Base-by-base conservation (phyloP, 371 early-diverging fungal species). In the Mortierella sp. region DNA sequence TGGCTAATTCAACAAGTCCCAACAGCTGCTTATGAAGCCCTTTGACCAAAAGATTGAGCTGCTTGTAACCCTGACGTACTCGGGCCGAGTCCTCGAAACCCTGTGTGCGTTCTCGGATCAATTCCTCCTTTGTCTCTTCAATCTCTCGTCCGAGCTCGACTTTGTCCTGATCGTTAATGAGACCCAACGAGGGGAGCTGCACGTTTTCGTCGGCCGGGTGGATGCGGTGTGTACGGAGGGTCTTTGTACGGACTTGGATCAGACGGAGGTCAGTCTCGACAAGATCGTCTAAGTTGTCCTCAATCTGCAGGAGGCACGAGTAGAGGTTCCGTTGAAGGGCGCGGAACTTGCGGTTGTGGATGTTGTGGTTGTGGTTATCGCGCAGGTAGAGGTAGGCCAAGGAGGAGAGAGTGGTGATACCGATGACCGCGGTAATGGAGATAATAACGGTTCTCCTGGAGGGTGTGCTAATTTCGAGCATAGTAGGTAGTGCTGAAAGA, bases 221-320 rank as follows among this genome's bases (percentile, higher is more conserved):
- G 47, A 78, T 68, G 16, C 76, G 76, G 48, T 84, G 78, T 55
- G 81, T 76, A 8, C 79, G 72, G 44, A 84, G 73, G 31, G 79
- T 78, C 76, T 84, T 84, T 45, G 70, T 28, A 11, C 84, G 78
- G 71, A 84, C 74, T 50, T 81, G 81, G 47, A 78, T 70, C 13
- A 72, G 68, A n/a, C 81, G 84, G 47, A 84, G 76, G 55, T 84
- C 81, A 19, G 75, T 31, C 14, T 84, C 81, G n/a, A 76, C 44
- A 26, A 81, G 72, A 31, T 78, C 70, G n/a, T 84, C 73, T 11
- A 84, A 76, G 14, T 58, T 70, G 28, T 78, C 76, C 26, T 84
- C 78, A 34, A 78, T 48, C 74, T 76, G 75, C 79, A 75, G 57
- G n/a, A 84, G 78, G 58, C 81, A 74, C 0, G 78, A 78, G 74